Evolutionary conservation across 2,329 filamentous ascomycete species (phyloP).

Genomic region (Penicillium sp.): DNA sequence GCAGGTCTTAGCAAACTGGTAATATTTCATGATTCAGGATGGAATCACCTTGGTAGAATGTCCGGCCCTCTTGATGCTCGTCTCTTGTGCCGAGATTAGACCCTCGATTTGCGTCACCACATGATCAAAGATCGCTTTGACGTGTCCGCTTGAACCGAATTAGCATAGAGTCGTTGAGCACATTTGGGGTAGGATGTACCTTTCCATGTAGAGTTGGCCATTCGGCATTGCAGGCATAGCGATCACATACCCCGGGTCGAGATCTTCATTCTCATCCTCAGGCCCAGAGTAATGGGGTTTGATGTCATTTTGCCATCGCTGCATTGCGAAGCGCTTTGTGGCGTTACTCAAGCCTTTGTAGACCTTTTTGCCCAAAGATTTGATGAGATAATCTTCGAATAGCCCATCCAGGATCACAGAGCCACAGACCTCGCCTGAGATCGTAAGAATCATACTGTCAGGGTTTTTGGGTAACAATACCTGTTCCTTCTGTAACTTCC

Average conservation of each 20-base stretch:
- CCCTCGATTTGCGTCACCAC: slow-evolving; percentile 25
- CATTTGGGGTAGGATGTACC: slow-evolving; percentile 1
- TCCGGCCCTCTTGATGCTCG: slow-evolving; percentile 1
- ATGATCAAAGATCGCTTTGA: slow-evolving; percentile 30
- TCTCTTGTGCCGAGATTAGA: slow-evolving; percentile 24
- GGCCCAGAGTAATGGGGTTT: slow-evolving; percentile 26
- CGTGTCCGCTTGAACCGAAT: slow-evolving; percentile 12
- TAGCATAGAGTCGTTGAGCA: fast-evolving
- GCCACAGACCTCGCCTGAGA: slow-evolving; percentile 31
- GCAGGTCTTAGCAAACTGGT: not conserved
- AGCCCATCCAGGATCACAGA: slow-evolving; percentile 31
- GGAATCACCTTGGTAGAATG: slow-evolving; percentile 5
- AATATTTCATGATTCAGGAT: not conserved
- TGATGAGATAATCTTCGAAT: slow-evolving; percentile 26
- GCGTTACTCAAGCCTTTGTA: slow-evolving; percentile 28
- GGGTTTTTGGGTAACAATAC: slow-evolving; percentile 3
- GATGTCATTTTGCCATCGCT: slow-evolving; percentile 32
- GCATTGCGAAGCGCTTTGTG: slow-evolving; percentile 25
- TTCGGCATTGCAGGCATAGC: slow-evolving; percentile 19
- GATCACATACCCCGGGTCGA: slow-evolving; percentile 21
- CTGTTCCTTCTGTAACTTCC: slow-evolving; percentile 30
- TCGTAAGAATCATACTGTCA: not conserved
- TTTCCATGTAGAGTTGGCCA: slow-evolving; percentile 18
- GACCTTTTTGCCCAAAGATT: slow-evolving; percentile 25
- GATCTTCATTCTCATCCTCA: slow-evolving; percentile 20